A percentile compares a stretch with the other conserved stretches of the same genome.
These are phyloP conservation scores for Penicillium sumatraense DNA, from an alignment of 2,329 filamentous ascomycete genomes.

Conservation along the genomic window DNA sequence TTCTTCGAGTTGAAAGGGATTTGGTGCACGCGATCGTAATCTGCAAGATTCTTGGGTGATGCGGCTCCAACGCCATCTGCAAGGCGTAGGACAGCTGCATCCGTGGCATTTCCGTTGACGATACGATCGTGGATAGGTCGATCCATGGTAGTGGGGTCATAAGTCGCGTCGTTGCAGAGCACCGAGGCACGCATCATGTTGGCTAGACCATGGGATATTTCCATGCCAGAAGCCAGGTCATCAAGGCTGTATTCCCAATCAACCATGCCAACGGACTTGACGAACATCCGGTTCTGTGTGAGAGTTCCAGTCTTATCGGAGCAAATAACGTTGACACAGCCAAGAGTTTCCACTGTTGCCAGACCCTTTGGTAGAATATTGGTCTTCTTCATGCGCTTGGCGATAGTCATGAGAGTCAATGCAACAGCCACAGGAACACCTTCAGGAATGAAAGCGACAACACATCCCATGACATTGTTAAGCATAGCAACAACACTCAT, in stretches of 20 bases:
- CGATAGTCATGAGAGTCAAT: slow-evolving; percentile 74
- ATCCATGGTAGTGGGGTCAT: slow-evolving; percentile 68
- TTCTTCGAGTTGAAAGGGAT: slow-evolving; percentile 83
- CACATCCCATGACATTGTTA: slow-evolving; percentile 73
- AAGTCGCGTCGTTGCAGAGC: slow-evolving; percentile 76
- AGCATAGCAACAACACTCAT: slow-evolving; percentile 75
- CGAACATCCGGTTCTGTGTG: slow-evolving; percentile 72
- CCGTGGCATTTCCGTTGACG: slow-evolving; percentile 77
- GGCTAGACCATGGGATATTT: slow-evolving; percentile 49
- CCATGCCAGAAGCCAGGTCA: slow-evolving; percentile 14
- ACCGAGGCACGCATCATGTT: slow-evolving; percentile 67
- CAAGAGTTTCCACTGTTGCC: slow-evolving; percentile 77
- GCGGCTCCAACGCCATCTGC: slow-evolving; percentile 67
- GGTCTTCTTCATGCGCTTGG: slow-evolving; percentile 75
- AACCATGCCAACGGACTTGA: slow-evolving; percentile 44
- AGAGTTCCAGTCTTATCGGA: slow-evolving; percentile 73
- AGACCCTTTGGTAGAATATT: slow-evolving; percentile 80
- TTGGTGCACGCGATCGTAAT: slow-evolving; percentile 70
- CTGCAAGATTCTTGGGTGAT: slow-evolving; percentile 56
- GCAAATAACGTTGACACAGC: slow-evolving; percentile 74
- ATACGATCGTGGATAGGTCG: slow-evolving; percentile 65
- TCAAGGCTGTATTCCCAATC: slow-evolving; percentile 29
- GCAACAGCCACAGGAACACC: slow-evolving; percentile 73
- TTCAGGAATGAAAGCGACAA: slow-evolving; percentile 79
- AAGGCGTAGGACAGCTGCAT: slow-evolving; percentile 74